A percentile compares a stretch with the other conserved stretches of the same genome.
Conservation (phyloP, 1,139 yeast species). For the Debaryomyces udenii region DNA sequence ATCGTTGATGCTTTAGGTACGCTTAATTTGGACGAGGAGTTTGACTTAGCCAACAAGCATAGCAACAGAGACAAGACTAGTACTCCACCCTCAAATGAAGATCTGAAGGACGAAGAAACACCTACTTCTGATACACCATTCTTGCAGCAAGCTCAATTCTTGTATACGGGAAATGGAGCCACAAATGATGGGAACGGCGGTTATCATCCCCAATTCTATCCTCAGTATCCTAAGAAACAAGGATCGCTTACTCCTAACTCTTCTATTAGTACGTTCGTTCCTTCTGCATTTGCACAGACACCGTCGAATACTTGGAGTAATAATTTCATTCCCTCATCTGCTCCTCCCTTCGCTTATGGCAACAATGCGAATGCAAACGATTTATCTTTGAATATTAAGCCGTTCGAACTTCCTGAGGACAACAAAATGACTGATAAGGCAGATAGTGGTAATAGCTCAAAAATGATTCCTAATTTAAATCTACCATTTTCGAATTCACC, state of each 20-base stretch:
- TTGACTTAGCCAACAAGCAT: slow-evolving; percentile 15
- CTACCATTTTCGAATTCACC: slow-evolving; percentile 32
- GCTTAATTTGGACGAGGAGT: slow-evolving; percentile 44
- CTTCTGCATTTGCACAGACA: slow-evolving; percentile 21
- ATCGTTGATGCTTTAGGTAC: slow-evolving; percentile 47
- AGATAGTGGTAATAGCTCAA: slow-evolving; percentile 8
- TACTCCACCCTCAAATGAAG: background rate
- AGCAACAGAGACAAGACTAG: background rate
- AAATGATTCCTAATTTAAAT: slow-evolving; percentile 18
- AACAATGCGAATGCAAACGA: slow-evolving; percentile 16
- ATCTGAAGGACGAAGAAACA: slow-evolving; percentile 4
- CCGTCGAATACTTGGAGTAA: slow-evolving; percentile 36
- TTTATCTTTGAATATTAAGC: slow-evolving; percentile 27
- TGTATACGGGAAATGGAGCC: slow-evolving; percentile 13
- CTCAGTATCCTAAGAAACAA: slow-evolving; percentile 22
- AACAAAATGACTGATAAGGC: slow-evolving; percentile 17
- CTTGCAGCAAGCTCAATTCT: slow-evolving; percentile 11
- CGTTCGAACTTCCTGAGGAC: slow-evolving; percentile 43
- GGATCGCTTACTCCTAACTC: slow-evolving; percentile 42
- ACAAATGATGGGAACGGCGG: slow-evolving; percentile 4
- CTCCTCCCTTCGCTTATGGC: slow-evolving; percentile 38
- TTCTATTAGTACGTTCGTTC: slow-evolving; percentile 21
- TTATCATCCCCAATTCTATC: slow-evolving; percentile 21
- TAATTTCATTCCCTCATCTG: slow-evolving; percentile 36
- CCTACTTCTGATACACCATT: slow-evolving; percentile 13